Base-by-base conservation (phyloP, 139 green algal species). In the Chlorella ohadii region DNA sequence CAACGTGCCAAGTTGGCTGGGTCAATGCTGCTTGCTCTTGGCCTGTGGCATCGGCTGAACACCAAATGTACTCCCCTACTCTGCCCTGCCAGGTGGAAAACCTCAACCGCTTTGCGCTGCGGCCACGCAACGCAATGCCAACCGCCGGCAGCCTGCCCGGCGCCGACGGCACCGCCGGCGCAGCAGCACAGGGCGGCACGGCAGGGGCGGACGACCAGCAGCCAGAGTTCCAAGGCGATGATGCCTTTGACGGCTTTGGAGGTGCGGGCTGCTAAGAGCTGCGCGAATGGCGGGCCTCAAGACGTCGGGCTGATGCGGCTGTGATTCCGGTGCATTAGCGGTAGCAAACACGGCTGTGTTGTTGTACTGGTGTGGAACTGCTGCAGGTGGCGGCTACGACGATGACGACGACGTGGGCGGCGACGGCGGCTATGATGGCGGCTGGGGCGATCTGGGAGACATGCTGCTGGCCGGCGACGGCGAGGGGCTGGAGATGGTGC, bases 51-150 rank as follows among this genome's bases (percentile, higher is more conserved):
- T n/a, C n/a, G 44, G 44, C 44, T 16, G 44, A 16, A 9, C 44
- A 51, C 44, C 44, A 51, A 51, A 51, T n/a, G n/a, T n/a, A n/a
- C n/a, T n/a, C n/a, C n/a, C n/a, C n/a, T n/a, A n/a, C n/a, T n/a
- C n/a, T n/a, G 27, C 9, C 9, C 63, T 51, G 44, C 44, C 80
- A 79, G 67, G 33, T 73, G 44, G 83, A 83, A 36, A 72, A 47
- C n/a, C 67, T 90, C 4, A 70, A 57, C 33, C 73, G 82, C 13
- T 90, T 87, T 36, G 81, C 82, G n/a, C 82, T 90, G 55, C 74
- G 82, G 28, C 86, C 86, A 19, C 72, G 74, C 51, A 86, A 31
- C 66, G 47, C 57, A 15, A 33, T 80, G 44, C 74, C 75, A 17
- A 13, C 34, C 25, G 25, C 38, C 47, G 61, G 75, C 47, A 11